Evolutionary conservation across 2,329 filamentous ascomycete species (phyloP).

Genomic region (Canariomyces notabilis): DNA sequence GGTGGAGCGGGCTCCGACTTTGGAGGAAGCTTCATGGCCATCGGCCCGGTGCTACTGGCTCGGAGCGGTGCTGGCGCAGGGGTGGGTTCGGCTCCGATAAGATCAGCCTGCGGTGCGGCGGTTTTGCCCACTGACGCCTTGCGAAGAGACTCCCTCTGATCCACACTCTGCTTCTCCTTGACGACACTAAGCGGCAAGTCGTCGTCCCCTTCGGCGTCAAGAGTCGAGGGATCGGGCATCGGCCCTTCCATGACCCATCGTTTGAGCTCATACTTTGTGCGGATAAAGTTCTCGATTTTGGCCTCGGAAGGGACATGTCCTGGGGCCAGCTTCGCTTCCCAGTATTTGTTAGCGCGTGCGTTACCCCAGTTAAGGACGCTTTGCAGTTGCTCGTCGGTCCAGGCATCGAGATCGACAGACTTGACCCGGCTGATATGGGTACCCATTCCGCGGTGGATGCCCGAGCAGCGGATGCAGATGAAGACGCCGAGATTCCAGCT

Average conservation of each 20-base stretch:
- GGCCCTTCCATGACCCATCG: slow-evolving; percentile 98
- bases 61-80: slow-evolving; percentile 45
- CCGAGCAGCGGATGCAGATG: slow-evolving; percentile 95
- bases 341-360: slow-evolving; percentile 94
- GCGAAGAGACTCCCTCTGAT: slow-evolving; percentile 55
- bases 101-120: slow-evolving; percentile 56
- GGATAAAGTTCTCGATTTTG: slow-evolving; percentile 99
- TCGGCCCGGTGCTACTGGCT: slow-evolving; percentile 68
- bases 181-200: slow-evolving; percentile 63
- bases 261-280: slow-evolving; percentile 98
- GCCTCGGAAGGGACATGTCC: slow-evolving; percentile 91
- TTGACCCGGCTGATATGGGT: slow-evolving; percentile 98
- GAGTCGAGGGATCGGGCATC: slow-evolving; percentile 83
- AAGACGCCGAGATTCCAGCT: slow-evolving; percentile 98
- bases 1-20: slow-evolving; percentile 63
- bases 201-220: slow-evolving; percentile 81
- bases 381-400: slow-evolving; percentile 96
- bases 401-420: slow-evolving; percentile 94
- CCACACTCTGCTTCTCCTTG: slow-evolving; percentile 61
- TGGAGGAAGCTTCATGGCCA: slow-evolving; percentile 51
- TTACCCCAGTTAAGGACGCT: slow-evolving; percentile 96
- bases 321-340: slow-evolving; percentile 88
- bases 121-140: slow-evolving; percentile 50
- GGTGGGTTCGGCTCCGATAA: slow-evolving; percentile 70
- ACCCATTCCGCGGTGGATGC: slow-evolving; percentile 97